Conservation (phyloP, 306 rosid species). For the Gillenia trifoliata region DNA sequence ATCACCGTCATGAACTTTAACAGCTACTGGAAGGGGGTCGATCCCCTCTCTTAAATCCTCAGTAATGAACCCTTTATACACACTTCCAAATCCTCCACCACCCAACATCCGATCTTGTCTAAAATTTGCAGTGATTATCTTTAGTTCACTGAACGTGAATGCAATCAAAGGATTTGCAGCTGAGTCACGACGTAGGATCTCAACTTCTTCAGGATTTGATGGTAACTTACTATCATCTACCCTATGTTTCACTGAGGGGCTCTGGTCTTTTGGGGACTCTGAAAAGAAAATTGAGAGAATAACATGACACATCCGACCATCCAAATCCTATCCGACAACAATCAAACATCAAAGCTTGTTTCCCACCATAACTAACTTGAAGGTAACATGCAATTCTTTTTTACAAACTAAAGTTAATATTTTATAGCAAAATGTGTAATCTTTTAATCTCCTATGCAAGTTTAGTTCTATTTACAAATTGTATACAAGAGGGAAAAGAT, state of each 20-base stretch:
- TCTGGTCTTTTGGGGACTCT: constrained; percentile 56
- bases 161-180: constrained; percentile 79
- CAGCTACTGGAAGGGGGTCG: constrained; percentile 69
- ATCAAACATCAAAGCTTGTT: background rate
- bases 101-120: constrained; percentile 77
- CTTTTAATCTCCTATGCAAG: background rate
- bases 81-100: constrained; percentile 98
- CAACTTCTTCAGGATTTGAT: constrained; percentile 92
- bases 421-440: background rate
- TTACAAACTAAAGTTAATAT: background rate
- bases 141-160: constrained; percentile 66
- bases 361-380: background rate
- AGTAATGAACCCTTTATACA: constrained; percentile 79
- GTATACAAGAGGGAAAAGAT: background rate
- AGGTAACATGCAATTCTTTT: background rate
- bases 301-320: constrained; percentile 3
- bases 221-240: constrained; percentile 61
- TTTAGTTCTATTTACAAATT: background rate
- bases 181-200: constrained; percentile 79
- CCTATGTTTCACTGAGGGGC: constrained; percentile 35
- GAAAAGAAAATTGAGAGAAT: constrained; percentile 22
- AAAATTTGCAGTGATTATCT: constrained; percentile 72
- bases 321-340: background rate
- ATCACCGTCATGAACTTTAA: constrained; percentile 96
- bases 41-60: constrained; percentile 75